Evolutionary conservation across 176 grass and related monocot genomes (phyloP).

Genomic region (Oryza longistaminata): DNA sequence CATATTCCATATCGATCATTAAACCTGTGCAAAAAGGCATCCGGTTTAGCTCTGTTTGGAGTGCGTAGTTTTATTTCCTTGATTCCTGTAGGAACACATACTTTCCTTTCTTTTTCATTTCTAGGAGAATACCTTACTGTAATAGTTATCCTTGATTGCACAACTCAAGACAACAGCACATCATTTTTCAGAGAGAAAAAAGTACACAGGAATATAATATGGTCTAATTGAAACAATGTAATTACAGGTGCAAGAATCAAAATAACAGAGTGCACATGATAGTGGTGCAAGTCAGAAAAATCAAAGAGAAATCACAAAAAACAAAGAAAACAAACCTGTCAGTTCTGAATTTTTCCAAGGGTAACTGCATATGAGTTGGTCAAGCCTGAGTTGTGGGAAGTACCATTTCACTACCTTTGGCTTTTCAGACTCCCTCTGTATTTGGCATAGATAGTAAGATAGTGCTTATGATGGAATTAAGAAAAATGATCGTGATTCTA

Average conservation of each 20-base stretch:
- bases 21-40: background rate
- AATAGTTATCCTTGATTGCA: slow-evolving; percentile 9
- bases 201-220: background rate
- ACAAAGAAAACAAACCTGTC: slow-evolving; percentile 35
- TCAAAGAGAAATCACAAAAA: slow-evolving; percentile 12
- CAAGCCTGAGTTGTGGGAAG: slow-evolving; percentile 76
- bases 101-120: background rate
- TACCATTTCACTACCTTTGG: slow-evolving; percentile 78
- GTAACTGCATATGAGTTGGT: slow-evolving; percentile 77
- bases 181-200: background rate
- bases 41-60: background rate
- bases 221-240: background rate
- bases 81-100: background rate
- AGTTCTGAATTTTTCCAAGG: slow-evolving; percentile 77
- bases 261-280: background rate
- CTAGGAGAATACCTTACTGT: background rate
- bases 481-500: background rate
- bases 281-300: background rate
- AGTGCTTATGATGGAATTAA: slow-evolving; percentile 12
- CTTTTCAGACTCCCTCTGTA: slow-evolving; percentile 70
- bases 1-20: background rate
- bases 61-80: background rate
- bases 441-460: slow-evolving; percentile 28
- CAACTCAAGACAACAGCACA: background rate
- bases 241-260: slow-evolving; percentile 5